Evolutionary conservation across 306 rosid genomes (phyloP), one percentile per base, ranked within the genome.

Genomic region (Crotalaria pallida): DNA sequence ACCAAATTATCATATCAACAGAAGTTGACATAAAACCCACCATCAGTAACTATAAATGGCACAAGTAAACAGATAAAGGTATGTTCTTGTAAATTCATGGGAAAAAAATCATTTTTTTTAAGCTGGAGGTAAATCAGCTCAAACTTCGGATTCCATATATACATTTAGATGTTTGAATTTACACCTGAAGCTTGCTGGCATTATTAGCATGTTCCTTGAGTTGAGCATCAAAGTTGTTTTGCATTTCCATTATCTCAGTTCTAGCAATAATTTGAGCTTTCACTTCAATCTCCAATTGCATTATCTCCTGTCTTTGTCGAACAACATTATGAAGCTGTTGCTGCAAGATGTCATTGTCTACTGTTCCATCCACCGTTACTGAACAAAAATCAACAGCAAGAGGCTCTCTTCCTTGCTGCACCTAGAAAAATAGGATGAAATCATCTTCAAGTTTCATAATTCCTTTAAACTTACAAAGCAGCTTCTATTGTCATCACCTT

Each of bases 351-450:
- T 87, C 96, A 65, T 74, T 72, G 71, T 87, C 91, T 47, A 79
- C 68, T 64, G 84, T 70, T 44, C 91, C 97, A 79, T 89, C 95
- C 19, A 91, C 85, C 23, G 96, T 80, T 36, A 88, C 85, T 15
- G 99, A 94, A 84, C 92, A 86, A 79, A 83, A 91, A 67, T 84
- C 92, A 68, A 94, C 86, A 86, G 88, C 92, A 67, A 87, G 85
- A 17, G 91, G 97, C 85, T 83, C 97, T 80, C 97, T 88, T 80
- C 96, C 96, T 56, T 84, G 96, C 96, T 91, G 97, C 88, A 94
- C 95, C 97, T 91, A 84, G 96, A 86, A 65, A 83, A 67, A 80
- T 58, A 79, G 64, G 75, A 80, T 40, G 73, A 79, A 76, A 77
- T 81, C 74, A 74, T 80, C 78, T 84, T 83, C 82, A 75, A 75